Conservation (phyloP, 768 basidiomycete species). For the Glaciozyma martinii region DNA sequence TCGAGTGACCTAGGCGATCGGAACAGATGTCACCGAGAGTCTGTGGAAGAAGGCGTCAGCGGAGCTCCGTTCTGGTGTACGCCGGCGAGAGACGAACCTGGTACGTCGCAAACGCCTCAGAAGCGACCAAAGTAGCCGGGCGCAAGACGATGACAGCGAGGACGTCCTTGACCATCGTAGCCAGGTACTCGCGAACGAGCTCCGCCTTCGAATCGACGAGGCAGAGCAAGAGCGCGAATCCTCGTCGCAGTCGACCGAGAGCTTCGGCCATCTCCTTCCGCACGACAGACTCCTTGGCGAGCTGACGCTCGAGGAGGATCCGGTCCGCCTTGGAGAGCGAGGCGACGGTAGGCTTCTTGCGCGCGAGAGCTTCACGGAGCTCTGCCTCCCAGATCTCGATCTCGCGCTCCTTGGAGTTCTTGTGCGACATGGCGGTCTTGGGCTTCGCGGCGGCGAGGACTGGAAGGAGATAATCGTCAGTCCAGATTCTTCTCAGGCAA, state of each 20-base stretch:
- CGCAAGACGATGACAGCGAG: conserved; percentile 52
- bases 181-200: conserved; percentile 53
- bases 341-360: conserved; percentile 55
- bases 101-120: conserved; percentile 63
- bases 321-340: conserved; percentile 73
- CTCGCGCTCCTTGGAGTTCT: conserved; percentile 59
- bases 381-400: conserved; percentile 95
- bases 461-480: background rate
- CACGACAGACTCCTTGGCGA: conserved; percentile 65
- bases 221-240: conserved; percentile 59
- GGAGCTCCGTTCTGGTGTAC: too few relatives aligned
- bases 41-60: conserved; percentile 40
- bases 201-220: conserved; percentile 50
- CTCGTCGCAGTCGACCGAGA: conserved; percentile 54
- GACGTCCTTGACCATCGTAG: conserved; percentile 52
- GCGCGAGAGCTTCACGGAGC: conserved; percentile 70
- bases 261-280: conserved; percentile 53
- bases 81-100: conserved; percentile 48
- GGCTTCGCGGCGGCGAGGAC: conserved; percentile 22
- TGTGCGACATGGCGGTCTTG: conserved; percentile 17
- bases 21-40: conserved; percentile 63
- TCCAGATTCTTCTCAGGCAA: background rate
- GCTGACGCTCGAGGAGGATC: conserved; percentile 69
- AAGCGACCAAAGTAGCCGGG: conserved; percentile 57
- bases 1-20: conserved; percentile 58